A percentile compares a stretch with the other conserved stretches of the same genome.
These are phyloP conservation scores for Wickerhamomyces xylosicus DNA, from an alignment of 805 yeast genomes.

Conservation along the genomic window DNA sequence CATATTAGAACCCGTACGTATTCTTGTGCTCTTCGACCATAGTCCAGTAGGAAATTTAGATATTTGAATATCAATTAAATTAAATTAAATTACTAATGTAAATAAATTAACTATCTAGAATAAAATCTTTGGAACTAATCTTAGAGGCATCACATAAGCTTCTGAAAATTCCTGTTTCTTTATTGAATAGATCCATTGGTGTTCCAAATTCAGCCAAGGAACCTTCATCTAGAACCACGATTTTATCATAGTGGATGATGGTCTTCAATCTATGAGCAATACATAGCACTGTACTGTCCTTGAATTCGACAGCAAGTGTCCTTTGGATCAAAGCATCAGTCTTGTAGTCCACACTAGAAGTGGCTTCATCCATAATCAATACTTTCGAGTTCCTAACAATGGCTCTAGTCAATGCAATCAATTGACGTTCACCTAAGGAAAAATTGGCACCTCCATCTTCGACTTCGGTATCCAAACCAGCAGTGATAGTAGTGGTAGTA, in stretches of 20 bases:
- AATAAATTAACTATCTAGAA: no score
- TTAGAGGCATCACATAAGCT: slow-evolving; percentile 48
- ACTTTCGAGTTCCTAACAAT: slow-evolving; percentile 66
- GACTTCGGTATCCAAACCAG: slow-evolving; percentile 35
- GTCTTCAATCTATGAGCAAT: slow-evolving; percentile 83
- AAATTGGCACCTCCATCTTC: slow-evolving; percentile 59
- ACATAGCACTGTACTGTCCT: slow-evolving; percentile 66
- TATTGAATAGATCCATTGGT: slow-evolving; percentile 41
- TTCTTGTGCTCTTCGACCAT: no score
- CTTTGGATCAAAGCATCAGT: slow-evolving; percentile 73
- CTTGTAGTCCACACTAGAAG: slow-evolving; percentile 74
- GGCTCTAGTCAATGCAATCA: slow-evolving; percentile 76
- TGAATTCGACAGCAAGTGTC: slow-evolving; percentile 69
- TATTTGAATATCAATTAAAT: no score
- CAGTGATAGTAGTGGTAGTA: slow-evolving; percentile 8
- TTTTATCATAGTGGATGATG: slow-evolving; percentile 58
- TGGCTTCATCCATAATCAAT: slow-evolving; percentile 78
- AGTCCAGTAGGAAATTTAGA: no score
- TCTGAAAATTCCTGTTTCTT: slow-evolving; percentile 37
- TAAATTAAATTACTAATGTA: no score
- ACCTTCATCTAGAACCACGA: slow-evolving; percentile 64
- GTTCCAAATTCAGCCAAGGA: slow-evolving; percentile 49
- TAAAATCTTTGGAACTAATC: slow-evolving; percentile 30
- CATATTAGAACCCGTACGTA: no score
- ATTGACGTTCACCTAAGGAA: slow-evolving; percentile 60